Percentiles rank a stretch among this genome's conserved stretches.
Evolutionary conservation across 2,329 filamentous ascomycete species (phyloP).

Genomic region (Cercospora canescens): DNA sequence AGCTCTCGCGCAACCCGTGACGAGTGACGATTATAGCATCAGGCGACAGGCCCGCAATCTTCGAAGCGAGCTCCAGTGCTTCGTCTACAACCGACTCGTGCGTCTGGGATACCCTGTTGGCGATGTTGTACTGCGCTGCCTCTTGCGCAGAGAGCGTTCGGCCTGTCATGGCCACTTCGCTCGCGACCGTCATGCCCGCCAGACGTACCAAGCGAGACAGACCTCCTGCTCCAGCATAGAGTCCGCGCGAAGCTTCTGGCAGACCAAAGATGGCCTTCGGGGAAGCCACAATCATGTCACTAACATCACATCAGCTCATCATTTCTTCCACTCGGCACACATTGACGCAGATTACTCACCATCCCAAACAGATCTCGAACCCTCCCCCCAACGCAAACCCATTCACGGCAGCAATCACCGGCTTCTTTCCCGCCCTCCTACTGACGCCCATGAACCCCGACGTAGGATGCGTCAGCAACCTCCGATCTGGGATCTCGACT

Average conservation of each 20-base stretch:
- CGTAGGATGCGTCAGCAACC: conserved; percentile 26
- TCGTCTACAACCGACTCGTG: conserved; percentile 40
- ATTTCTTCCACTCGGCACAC: not conserved
- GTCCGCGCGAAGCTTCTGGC: conserved; percentile 56
- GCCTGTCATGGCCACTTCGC: conserved; percentile 53
- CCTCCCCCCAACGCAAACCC: conserved; percentile 59
- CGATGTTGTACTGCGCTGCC: conserved; percentile 43
- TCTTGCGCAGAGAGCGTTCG: conserved; percentile 48
- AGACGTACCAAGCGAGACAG: conserved; percentile 53
- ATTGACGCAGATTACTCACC: conserved; percentile 26
- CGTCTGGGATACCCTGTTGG: conserved; percentile 41
- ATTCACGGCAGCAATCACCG: conserved; percentile 61
- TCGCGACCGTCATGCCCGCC: conserved; percentile 50
- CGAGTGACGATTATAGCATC: conserved; percentile 46
- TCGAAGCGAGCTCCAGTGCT: conserved; percentile 39
- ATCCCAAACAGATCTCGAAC: conserved; percentile 58
- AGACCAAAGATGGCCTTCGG: conserved; percentile 54
- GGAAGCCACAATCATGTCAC: conserved; percentile 55
- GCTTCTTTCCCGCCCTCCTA: conserved; percentile 59
- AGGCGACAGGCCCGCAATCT: conserved; percentile 38
- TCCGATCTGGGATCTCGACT: conserved; percentile 25
- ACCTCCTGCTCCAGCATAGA: conserved; percentile 55
- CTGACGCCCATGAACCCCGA: conserved; percentile 59
- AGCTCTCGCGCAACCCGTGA: conserved; percentile 40
- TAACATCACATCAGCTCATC: conserved; percentile 7